Percentiles rank a stretch among this genome's conserved stretches.
Conservation (phyloP, 495 filamentous ascomycete genomes). For the Podospora pseudopauciseta region DNA sequence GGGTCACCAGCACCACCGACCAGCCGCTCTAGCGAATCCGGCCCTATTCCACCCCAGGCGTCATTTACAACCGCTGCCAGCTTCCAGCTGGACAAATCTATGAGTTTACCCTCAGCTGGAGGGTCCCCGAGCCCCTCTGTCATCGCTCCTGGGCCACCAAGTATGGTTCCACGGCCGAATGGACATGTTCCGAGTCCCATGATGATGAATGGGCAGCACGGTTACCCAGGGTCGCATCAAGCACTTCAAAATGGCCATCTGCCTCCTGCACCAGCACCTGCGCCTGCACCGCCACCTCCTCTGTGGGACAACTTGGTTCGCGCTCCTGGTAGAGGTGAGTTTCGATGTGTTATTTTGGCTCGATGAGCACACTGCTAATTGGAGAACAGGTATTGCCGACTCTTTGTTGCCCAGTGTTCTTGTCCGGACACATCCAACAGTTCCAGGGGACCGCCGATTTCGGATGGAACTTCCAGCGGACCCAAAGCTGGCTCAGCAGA, state of each 20-base stretch:
- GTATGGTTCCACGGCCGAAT: constrained; percentile 25
- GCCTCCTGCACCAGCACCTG: constrained; percentile 1
- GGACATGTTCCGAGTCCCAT: constrained; percentile 33
- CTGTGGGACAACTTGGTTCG: constrained; percentile 33
- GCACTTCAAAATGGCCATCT: constrained; percentile 30
- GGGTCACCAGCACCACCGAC: constrained; percentile 54
- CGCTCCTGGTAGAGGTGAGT: constrained; percentile 54
- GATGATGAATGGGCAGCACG: constrained; percentile 19
- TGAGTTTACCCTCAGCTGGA: constrained; percentile 43
- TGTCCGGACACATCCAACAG: constrained; percentile 61
- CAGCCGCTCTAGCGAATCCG: constrained; percentile 37
- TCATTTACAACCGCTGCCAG: constrained; percentile 25
- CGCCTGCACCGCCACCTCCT: constrained; percentile 17
- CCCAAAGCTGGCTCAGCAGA: constrained; percentile 59
- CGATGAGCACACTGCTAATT: constrained; percentile 11
- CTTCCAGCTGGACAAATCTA: constrained; percentile 40
- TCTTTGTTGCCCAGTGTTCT: constrained; percentile 64
- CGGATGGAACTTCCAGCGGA: constrained; percentile 59
- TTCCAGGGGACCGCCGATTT: constrained; percentile 53
- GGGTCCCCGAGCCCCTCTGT: constrained; percentile 49
- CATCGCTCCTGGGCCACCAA: constrained; percentile 41
- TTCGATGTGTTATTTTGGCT: not conserved
- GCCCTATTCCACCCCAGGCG: constrained; percentile 15
- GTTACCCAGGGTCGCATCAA: constrained; percentile 16
- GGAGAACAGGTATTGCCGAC: constrained; percentile 35